Evolutionary conservation across 805 yeast species (phyloP).

Genomic region (Wickerhamomyces hampshirensis): DNA sequence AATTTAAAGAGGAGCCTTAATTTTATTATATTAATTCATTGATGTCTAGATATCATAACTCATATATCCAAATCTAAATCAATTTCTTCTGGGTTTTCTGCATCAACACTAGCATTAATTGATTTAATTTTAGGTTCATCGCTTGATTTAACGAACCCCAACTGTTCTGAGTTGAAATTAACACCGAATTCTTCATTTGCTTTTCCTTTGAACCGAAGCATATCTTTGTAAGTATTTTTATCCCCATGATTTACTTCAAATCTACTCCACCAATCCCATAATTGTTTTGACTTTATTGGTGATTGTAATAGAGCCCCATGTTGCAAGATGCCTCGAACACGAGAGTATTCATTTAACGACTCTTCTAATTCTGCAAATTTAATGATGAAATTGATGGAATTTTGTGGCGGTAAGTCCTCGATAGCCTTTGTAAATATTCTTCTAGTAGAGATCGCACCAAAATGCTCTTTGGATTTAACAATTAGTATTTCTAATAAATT

Average conservation of each 20-base stretch:
- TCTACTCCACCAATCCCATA: conserved; percentile 69
- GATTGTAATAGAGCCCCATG: conserved; percentile 45
- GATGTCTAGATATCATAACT: background rate
- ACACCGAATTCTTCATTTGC: conserved; percentile 26
- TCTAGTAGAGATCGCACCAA: conserved; percentile 41
- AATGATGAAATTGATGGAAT: conserved; percentile 38
- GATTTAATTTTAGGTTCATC: conserved; percentile 31
- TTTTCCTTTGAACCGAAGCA: conserved; percentile 57
- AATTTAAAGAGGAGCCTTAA: no score
- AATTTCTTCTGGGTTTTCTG: conserved; percentile 53
- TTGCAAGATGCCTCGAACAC: conserved; percentile 61
- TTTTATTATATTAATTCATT: no score
- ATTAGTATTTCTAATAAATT: conserved; percentile 42
- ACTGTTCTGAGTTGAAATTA: conserved; percentile 28
- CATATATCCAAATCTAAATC: conserved; percentile 50
- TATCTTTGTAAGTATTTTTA: conserved; percentile 66
- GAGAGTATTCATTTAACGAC: conserved; percentile 41
- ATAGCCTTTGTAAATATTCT: conserved; percentile 50
- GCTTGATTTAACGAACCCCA: conserved; percentile 45
- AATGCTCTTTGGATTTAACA: conserved; percentile 32
- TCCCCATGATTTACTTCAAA: conserved; percentile 73
- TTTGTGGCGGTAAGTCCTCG: conserved; percentile 38
- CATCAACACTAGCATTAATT: conserved; percentile 17
- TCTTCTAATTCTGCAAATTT: conserved; percentile 59
- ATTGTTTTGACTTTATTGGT: conserved; percentile 25